phyloP scores from a whole-genome alignment of 2,329 filamentous ascomycete genomes.

The Trichoderma harzianum region DNA sequence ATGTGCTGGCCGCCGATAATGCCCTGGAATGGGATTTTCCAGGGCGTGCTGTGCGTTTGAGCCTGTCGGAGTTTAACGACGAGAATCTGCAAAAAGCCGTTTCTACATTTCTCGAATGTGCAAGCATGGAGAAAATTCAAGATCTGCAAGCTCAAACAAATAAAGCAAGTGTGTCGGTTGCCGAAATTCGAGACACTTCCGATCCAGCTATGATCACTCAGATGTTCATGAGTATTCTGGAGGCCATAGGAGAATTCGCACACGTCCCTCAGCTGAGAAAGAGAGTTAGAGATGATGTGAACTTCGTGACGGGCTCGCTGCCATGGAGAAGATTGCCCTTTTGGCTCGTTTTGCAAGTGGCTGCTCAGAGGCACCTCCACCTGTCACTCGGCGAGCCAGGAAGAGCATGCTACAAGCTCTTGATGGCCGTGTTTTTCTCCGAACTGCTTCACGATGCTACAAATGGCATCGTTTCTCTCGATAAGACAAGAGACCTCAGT shows the following conservation, averaged over 20 bases:
- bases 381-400: slow-evolving; percentile 31
- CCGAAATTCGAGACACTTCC: slow-evolving; percentile 42
- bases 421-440: slow-evolving; percentile 12
- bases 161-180: slow-evolving; percentile 53
- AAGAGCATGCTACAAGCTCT: slow-evolving; percentile 10
- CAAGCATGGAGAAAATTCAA: slow-evolving; percentile 51
- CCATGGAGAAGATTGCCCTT: slow-evolving; percentile 17
- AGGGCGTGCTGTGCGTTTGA: slow-evolving; percentile 46
- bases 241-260: background rate
- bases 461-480: background rate
- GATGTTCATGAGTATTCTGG: slow-evolving; percentile 13
- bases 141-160: slow-evolving; percentile 47
- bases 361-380: slow-evolving; percentile 10
- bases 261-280: slow-evolving; percentile 49
- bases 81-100: slow-evolving; percentile 46
- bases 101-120: slow-evolving; percentile 52
- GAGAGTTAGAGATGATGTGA: slow-evolving; percentile 52
- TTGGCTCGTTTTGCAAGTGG: slow-evolving; percentile 16
- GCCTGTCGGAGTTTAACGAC: slow-evolving; percentile 29
- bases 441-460: background rate
- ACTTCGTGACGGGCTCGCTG: background rate
- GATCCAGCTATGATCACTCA: slow-evolving; percentile 5
- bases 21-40: slow-evolving; percentile 62
- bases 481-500: too few species aligned
- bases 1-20: slow-evolving; percentile 48